Base-by-base conservation (phyloP, 352 stramenopile genomes). In the Globisporangium megalacanthum region DNA sequence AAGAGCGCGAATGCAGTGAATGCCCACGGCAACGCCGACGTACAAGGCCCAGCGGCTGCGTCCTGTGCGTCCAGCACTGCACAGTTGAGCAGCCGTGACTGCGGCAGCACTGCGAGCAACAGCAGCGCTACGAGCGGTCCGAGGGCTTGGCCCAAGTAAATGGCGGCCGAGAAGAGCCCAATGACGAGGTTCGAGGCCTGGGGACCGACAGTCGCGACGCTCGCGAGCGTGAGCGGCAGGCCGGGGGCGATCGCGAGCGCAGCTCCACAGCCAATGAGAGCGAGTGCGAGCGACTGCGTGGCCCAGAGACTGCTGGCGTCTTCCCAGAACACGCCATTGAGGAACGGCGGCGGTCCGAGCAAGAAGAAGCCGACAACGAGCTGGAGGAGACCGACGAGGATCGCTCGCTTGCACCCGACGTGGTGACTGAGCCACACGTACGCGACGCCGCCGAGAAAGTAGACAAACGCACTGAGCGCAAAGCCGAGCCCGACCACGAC, bases 71-170 rank as follows among this genome's bases (percentile, higher is more conserved):
- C 48, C 45, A 58, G 49, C 25, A 71, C 63, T 47, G 62, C 60
- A 54, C 78, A 88, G 59, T 80, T 80, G 63, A 68, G 59, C 6
- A 69, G 65, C 41, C 64, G 63, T 2, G 69, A 75, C 22, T 41
- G 45, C 22, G 80, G 80, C 31, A 88, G 54, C 17, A 86, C 57
- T 42, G 75, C 53, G 66, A 77, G 76, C 41, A 90, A 52, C 15
- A 73, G 19, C 11, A 80, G 69, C 48, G 79, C 73, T 15, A 88
- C 17, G 49, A 88, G 78, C 35, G 79, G 79, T 5, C 79, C 79
- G 17, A 87, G 52, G 20, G 77, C 73, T 49, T 90, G 79, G 1
- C 79, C 77, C 19, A 88, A 55, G 57, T 90, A 90, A 46, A 90
- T 80, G 20, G 79, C 77, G 6, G 73, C 71, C 15, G 75, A 75